These are phyloP conservation scores for Sporothrix schenckii DNA, from an alignment of 2,329 filamentous ascomycete species.

Conservation along the genomic window DNA sequence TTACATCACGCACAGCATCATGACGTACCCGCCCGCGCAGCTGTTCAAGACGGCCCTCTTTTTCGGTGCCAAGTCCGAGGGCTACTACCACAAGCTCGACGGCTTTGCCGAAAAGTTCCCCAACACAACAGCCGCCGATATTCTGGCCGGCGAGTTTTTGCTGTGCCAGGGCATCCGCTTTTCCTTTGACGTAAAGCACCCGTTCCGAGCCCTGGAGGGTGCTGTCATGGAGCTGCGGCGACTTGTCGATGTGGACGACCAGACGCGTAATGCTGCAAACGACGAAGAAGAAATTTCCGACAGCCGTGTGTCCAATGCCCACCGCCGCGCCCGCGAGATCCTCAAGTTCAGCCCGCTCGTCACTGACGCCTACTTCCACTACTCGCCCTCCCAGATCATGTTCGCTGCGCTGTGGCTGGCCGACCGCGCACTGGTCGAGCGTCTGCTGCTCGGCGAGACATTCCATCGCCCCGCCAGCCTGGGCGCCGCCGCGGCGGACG, in stretches of 20 bases:
- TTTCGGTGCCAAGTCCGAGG: conserved; percentile 91
- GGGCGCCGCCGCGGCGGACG: conserved; percentile 37
- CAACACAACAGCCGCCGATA: conserved; percentile 73
- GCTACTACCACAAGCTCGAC: conserved; percentile 60
- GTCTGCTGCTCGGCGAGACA: conserved; percentile 51
- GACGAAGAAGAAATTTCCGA: conserved; percentile 39
- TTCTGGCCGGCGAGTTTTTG: conserved; percentile 89
- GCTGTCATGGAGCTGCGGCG: conserved; percentile 79
- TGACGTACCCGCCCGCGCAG: conserved; percentile 91
- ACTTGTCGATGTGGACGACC: conserved; percentile 62
- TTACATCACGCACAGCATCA: conserved; percentile 92
- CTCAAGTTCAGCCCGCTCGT: conserved; percentile 80
- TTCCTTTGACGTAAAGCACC: conserved; percentile 89
- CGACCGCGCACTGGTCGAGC: conserved; percentile 65
- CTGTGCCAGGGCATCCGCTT: conserved; percentile 91
- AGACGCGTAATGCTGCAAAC: conserved; percentile 34
- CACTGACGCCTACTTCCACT: conserved; percentile 97
- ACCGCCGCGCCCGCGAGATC: conserved; percentile 71
- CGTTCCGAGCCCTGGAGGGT: conserved; percentile 84
- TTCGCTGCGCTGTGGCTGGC: conserved; percentile 76
- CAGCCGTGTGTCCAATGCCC: conserved; percentile 61
- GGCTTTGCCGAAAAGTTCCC: conserved; percentile 69
- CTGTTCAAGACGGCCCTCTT: conserved; percentile 90
- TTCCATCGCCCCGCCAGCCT: conserved; percentile 41
- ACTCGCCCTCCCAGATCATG: conserved; percentile 92